Percentiles rank a stretch among this genome's conserved stretches.
These are phyloP conservation scores for Populus pruinosa DNA, from an alignment of 345 rosid genomes.

Conservation along the genomic window DNA sequence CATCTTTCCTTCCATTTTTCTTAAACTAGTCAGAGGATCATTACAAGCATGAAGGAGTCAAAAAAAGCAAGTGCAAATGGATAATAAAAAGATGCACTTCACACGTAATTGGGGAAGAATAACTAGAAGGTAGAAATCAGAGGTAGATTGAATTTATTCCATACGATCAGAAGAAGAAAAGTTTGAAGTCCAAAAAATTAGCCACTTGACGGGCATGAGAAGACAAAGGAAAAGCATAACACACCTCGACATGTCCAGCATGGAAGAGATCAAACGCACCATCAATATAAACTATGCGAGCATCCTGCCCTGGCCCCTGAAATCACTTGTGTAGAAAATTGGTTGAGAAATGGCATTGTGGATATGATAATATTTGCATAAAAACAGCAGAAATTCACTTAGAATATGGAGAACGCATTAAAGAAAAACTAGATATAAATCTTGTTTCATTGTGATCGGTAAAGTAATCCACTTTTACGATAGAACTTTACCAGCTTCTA, in stretches of 20 bases:
- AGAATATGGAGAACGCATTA: not conserved
- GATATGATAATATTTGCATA: not conserved
- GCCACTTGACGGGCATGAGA: not conserved
- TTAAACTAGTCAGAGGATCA: not conserved
- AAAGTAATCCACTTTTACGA: not conserved
- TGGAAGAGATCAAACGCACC: conserved; percentile 85
- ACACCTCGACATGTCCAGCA: conserved; percentile 86
- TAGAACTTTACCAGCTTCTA: not conserved
- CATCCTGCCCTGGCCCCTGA: conserved; percentile 68
- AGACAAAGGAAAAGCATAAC: not conserved
- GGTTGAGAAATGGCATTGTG: not conserved
- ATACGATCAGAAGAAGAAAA: not conserved
- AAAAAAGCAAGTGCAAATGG: not conserved
- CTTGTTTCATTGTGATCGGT: not conserved
- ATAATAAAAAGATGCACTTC: not conserved
- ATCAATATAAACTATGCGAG: conserved; percentile 65
- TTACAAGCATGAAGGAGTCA: not conserved
- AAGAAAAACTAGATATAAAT: not conserved
- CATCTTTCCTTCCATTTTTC: not conserved
- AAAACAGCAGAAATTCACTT: not conserved
- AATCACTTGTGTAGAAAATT: conserved; percentile 12
- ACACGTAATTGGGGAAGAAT: not conserved
- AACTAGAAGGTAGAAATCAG: not conserved
- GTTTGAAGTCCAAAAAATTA: not conserved
- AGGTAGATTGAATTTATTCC: not conserved